Conservation (phyloP, 495 filamentous ascomycete genomes). For the Aspergillus ostianus region DNA sequence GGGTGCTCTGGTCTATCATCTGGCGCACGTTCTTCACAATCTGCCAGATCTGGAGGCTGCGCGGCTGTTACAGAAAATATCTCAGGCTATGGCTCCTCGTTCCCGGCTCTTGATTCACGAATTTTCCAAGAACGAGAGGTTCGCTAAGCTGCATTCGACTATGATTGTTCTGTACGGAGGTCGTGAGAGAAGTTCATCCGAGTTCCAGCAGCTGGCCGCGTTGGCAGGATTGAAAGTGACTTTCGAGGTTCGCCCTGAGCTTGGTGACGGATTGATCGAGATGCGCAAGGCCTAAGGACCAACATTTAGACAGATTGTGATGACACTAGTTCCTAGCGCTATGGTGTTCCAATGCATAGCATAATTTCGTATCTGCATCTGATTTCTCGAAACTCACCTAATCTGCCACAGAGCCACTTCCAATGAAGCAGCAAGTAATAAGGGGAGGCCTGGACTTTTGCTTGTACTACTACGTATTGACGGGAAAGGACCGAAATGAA, state of each 20-base stretch:
- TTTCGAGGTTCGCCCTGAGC: slow-evolving; percentile 34
- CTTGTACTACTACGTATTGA: too few relatives aligned
- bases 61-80: slow-evolving; percentile 39
- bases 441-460: too few relatives aligned
- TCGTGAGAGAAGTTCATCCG: slow-evolving; percentile 29
- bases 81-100: slow-evolving; percentile 42
- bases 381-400: too few relatives aligned
- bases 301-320: too few relatives aligned
- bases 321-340: too few relatives aligned
- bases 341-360: too few relatives aligned
- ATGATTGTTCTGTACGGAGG: slow-evolving; percentile 40
- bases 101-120: slow-evolving; percentile 49
- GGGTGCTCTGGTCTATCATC: slow-evolving; percentile 43
- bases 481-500: too few relatives aligned
- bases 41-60: slow-evolving; percentile 38
- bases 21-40: slow-evolving; percentile 46
- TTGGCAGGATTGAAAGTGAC: slow-evolving; percentile 32
- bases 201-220: slow-evolving; percentile 35
- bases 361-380: too few relatives aligned
- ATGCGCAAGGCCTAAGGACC: slow-evolving; percentile 23
- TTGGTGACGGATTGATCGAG: slow-evolving; percentile 38
- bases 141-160: slow-evolving; percentile 32
- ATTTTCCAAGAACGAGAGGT: slow-evolving; percentile 32
- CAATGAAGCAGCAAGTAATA: too few relatives aligned
- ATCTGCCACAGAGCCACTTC: too few relatives aligned